Conservation (phyloP, 805 yeast genomes). For the Starmerella lactis-condensi region DNA sequence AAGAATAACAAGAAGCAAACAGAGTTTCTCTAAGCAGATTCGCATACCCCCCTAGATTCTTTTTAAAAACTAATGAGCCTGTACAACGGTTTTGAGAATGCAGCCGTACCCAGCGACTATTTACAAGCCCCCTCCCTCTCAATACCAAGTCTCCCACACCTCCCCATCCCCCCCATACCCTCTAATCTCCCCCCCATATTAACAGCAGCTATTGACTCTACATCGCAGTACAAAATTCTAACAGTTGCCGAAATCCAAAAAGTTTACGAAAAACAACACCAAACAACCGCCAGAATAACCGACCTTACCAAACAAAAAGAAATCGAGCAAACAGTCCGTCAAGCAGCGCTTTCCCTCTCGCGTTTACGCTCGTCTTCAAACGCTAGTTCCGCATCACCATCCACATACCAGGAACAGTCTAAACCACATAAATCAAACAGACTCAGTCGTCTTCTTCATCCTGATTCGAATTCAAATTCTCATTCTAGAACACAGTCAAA, state of each 20-base stretch:
- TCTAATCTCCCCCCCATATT: slow-evolving; percentile 9
- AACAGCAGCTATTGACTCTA: slow-evolving; percentile 14
- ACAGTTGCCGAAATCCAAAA: slow-evolving; percentile 12
- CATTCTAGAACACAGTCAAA: too few relatives aligned
- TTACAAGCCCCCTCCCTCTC: slow-evolving; percentile 18
- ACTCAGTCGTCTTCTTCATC: slow-evolving; percentile 1
- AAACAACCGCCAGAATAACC: slow-evolving; percentile 7
- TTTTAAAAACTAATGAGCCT: too few relatives aligned
- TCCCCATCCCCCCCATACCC: neutral
- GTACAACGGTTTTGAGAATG: slow-evolving; percentile 14
- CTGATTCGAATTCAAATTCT: too few relatives aligned
- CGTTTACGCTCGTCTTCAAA: slow-evolving; percentile 8
- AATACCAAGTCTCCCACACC: slow-evolving; percentile 4
- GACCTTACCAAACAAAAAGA: slow-evolving; percentile 13
- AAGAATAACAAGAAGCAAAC: too few relatives aligned
- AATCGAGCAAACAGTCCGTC: slow-evolving; percentile 17
- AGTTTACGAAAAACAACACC: slow-evolving; percentile 10
- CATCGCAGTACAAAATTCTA: slow-evolving; percentile 8
- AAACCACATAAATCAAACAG: too few relatives aligned
- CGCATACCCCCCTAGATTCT: too few relatives aligned
- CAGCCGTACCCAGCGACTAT: slow-evolving; percentile 14
- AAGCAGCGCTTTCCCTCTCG: slow-evolving; percentile 16
- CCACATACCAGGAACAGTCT: too few relatives aligned
- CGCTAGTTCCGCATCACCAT: too few relatives aligned
- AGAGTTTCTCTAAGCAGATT: too few relatives aligned